Conservation (phyloP, 257 asterid species). For the Catharanthus roseus region DNA sequence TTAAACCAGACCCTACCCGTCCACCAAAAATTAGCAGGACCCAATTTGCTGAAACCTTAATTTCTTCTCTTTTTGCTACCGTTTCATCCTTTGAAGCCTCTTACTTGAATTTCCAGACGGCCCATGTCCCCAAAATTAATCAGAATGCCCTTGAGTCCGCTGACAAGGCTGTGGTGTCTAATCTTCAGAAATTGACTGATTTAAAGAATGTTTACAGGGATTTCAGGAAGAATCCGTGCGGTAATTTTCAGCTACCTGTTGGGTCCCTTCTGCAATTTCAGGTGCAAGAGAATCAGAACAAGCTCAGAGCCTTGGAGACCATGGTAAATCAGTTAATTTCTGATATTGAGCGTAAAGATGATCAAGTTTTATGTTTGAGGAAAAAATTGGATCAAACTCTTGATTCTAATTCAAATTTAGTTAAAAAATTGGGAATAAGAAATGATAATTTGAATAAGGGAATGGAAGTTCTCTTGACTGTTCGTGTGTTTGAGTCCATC, state of each 20-base stretch:
- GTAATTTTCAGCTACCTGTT: conserved; percentile 47
- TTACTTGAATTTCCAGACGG: conserved; percentile 79
- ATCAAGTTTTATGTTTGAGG: conserved; percentile 60
- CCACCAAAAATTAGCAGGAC: conserved; percentile 18
- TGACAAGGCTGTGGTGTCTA: conserved; percentile 59
- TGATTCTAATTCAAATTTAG: conserved; percentile 31
- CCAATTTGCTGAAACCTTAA: conserved; percentile 37
- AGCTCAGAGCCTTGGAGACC: conserved; percentile 86
- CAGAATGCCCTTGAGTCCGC: conserved; percentile 54
- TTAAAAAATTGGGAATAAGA: conserved; percentile 37
- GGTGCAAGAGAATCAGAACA: conserved; percentile 99
- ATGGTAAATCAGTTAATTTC: conserved; percentile 71
- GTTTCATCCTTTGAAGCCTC: conserved; percentile 88
- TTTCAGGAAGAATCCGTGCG: conserved; percentile 28
- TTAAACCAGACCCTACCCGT: conserved; percentile 60
- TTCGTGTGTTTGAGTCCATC: conserved; percentile 79
- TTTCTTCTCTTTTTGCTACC: conserved; percentile 63
- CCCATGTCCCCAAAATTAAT: conserved; percentile 79
- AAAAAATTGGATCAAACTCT: conserved; percentile 45
- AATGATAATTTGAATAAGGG: conserved; percentile 31
- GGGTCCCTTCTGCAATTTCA: conserved; percentile 68
- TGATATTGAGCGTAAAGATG: conserved; percentile 76
- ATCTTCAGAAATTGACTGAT: conserved; percentile 63
- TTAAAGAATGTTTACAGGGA: conserved; percentile 51
- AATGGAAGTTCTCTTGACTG: conserved; percentile 51